A percentile compares a stretch with the other conserved stretches of the same genome.
These are phyloP conservation scores for Leccinum broughii DNA, from an alignment of 768 basidiomycete genomes.

Conservation along the genomic window DNA sequence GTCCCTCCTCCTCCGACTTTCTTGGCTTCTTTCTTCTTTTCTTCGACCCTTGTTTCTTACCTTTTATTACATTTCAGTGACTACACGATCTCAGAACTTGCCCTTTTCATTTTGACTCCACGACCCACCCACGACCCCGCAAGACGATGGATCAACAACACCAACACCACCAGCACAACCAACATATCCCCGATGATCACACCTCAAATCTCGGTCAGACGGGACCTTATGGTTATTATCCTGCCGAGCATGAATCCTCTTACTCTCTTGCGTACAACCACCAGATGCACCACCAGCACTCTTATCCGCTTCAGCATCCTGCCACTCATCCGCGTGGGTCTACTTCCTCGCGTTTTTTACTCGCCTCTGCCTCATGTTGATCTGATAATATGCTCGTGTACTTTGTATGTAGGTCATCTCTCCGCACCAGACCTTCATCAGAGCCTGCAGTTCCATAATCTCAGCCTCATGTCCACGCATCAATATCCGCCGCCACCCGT, in stretches of 20 bases:
- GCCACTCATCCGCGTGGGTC: constrained; percentile 75
- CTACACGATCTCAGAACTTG: constrained; percentile 34
- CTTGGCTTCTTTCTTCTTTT: constrained; percentile 35
- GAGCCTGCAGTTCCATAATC: constrained; percentile 57
- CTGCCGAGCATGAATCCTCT: constrained; percentile 52
- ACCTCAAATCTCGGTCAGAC: constrained; percentile 40
- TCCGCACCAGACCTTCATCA: constrained; percentile 68
- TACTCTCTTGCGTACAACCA: constrained; percentile 55
- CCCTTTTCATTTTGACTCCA: constrained; percentile 38
- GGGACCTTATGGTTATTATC: constrained; percentile 51
- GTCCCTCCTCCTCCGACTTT: constrained; percentile 26
- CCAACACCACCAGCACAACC: constrained; percentile 42
- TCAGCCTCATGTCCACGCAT: constrained; percentile 68
- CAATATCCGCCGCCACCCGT: constrained; percentile 61
- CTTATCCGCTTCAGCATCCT: constrained; percentile 59
- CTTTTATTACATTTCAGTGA: constrained; percentile 31
- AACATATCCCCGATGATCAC: constrained; percentile 51
- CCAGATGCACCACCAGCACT: constrained; percentile 43
- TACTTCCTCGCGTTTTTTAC: constrained; percentile 43
- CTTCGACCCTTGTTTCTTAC: constrained; percentile 36
- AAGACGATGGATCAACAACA: constrained; percentile 45
- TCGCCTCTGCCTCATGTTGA: constrained; percentile 57
- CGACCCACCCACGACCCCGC: constrained; percentile 36
- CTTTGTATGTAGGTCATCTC: constrained; percentile 59
- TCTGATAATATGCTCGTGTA: constrained; percentile 60